These are phyloP conservation scores for Arabidopsis lyrata DNA, from an alignment of 441 rosid species.

Conservation along the genomic window DNA sequence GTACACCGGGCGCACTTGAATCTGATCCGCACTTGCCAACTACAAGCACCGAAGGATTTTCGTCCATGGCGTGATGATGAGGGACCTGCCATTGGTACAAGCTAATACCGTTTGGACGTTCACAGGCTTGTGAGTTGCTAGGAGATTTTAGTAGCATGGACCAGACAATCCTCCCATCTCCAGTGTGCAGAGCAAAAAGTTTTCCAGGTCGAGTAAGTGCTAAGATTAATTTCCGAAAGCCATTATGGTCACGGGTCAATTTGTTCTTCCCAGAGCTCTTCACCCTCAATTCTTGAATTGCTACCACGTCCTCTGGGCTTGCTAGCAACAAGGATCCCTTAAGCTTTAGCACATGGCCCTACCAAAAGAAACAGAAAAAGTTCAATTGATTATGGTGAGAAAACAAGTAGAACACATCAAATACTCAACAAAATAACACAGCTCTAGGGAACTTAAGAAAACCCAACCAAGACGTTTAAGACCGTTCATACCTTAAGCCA, in stretches of 20 bases:
- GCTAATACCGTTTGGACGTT: slow-evolving; percentile 64
- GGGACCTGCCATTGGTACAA: slow-evolving; percentile 95
- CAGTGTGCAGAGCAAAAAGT: slow-evolving; percentile 94
- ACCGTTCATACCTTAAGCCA: slow-evolving; percentile 86
- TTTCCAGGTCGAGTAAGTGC: slow-evolving; percentile 91
- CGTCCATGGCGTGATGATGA: slow-evolving; percentile 98
- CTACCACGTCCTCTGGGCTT: slow-evolving; percentile 89
- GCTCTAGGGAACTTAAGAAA: slow-evolving; percentile 17
- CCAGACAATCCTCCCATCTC: slow-evolving; percentile 97
- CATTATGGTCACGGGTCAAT: slow-evolving; percentile 98
- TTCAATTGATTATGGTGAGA: slow-evolving; percentile 25
- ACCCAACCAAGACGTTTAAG: slow-evolving; percentile 17
- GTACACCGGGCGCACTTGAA: slow-evolving; percentile 68
- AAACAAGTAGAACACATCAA: slow-evolving; percentile 15
- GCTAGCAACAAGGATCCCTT: slow-evolving; percentile 98
- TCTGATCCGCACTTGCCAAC: slow-evolving; percentile 81
- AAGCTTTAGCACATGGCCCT: slow-evolving; percentile 96
- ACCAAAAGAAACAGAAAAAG: slow-evolving; percentile 42
- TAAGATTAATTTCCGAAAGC: slow-evolving; percentile 90
- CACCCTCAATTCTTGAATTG: slow-evolving; percentile 86
- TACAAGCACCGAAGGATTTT: slow-evolving; percentile 90
- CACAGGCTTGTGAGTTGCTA: slow-evolving; percentile 70
- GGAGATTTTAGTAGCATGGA: slow-evolving; percentile 70
- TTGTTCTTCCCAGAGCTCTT: slow-evolving; percentile 94
- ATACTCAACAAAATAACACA: slow-evolving; percentile 5